phyloP scores from a whole-genome alignment of 768 basidiomycete species.

The Trichaptum fuscoviolaceum region DNA sequence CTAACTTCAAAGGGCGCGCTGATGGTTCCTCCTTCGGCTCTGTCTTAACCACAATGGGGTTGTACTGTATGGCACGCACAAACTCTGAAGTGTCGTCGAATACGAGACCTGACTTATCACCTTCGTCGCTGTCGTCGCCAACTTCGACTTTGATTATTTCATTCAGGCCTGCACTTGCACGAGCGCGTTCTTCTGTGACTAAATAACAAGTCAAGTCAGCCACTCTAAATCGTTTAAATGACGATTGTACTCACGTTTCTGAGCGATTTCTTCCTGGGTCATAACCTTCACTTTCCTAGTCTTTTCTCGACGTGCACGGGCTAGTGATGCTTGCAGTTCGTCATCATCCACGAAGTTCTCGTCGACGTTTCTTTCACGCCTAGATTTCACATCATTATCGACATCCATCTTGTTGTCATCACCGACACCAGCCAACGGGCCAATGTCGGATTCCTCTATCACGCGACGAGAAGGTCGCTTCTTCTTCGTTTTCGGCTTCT shows the following conservation, averaged over 20 bases:
- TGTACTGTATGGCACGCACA: constrained; percentile 75
- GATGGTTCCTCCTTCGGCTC: constrained; percentile 36
- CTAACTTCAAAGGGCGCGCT: constrained; percentile 20
- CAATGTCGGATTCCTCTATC: constrained; percentile 46
- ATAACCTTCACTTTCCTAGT: constrained; percentile 71
- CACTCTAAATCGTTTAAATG: constrained; percentile 1
- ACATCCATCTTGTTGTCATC: constrained; percentile 67
- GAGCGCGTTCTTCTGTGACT: constrained; percentile 63
- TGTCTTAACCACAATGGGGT: constrained; percentile 48
- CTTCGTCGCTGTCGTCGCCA: constrained; percentile 39
- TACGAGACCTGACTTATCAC: constrained; percentile 55
- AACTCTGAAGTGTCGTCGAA: constrained; percentile 99
- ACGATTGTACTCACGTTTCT: constrained; percentile 48
- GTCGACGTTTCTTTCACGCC: constrained; percentile 68
- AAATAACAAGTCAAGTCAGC: constrained; percentile 12
- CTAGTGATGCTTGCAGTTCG: constrained; percentile 90
- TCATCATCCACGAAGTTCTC: constrained; percentile 97
- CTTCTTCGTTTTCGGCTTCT: constrained; percentile 97
- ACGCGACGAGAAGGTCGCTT: constrained; percentile 72
- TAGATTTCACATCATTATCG: constrained; percentile 66
- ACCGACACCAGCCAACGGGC: constrained; percentile 25
- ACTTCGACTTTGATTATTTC: constrained; percentile 43
- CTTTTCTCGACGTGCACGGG: constrained; percentile 79
- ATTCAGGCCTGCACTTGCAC: constrained; percentile 40
- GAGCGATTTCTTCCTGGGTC: constrained; percentile 63